These are phyloP conservation scores for Sarcodon aspratus DNA, from an alignment of 768 basidiomycete species.

Conservation along the genomic window DNA sequence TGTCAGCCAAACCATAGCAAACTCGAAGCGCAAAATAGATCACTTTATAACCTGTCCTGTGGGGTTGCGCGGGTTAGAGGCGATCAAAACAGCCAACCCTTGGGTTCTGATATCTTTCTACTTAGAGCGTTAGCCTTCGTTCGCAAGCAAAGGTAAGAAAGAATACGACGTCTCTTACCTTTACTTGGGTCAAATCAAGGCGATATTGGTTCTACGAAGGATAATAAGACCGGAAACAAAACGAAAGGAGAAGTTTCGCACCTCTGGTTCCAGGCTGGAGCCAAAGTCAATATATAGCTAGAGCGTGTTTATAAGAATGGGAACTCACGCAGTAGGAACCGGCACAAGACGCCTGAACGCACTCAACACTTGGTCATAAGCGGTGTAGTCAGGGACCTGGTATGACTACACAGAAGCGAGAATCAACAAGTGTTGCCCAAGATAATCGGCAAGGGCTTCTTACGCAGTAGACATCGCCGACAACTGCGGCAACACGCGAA, in stretches of 20 bases:
- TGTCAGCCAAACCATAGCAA: neutral
- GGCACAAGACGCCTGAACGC: constrained; percentile 87
- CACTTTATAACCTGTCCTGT: constrained; percentile 83
- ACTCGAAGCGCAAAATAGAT: constrained; percentile 5
- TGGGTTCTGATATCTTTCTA: constrained; percentile 75
- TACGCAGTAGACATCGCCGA: constrained; percentile 82
- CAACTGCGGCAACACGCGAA: constrained; percentile 83
- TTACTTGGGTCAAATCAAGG: constrained; percentile 71
- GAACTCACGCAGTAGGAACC: constrained; percentile 73
- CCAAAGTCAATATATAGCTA: constrained; percentile 3
- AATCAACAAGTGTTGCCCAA: neutral
- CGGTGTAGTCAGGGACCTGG: constrained; percentile 88
- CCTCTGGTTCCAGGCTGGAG: constrained; percentile 34
- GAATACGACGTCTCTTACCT: constrained; percentile 25
- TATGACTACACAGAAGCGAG: constrained; percentile 43
- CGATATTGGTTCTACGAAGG: constrained; percentile 42
- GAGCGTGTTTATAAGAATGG: neutral
- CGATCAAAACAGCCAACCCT: constrained; percentile 75
- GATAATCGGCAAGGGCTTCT: constrained; percentile 8
- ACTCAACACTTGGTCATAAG: constrained; percentile 73
- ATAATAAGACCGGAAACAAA: constrained; percentile 2
- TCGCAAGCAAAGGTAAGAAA: neutral
- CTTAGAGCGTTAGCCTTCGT: neutral
- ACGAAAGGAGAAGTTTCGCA: constrained; percentile 8
- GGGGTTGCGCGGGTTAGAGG: constrained; percentile 94